Evolutionary conservation across 371 early-diverging fungal genomes (phyloP).

Genomic region (Mucor velutinosus): DNA sequence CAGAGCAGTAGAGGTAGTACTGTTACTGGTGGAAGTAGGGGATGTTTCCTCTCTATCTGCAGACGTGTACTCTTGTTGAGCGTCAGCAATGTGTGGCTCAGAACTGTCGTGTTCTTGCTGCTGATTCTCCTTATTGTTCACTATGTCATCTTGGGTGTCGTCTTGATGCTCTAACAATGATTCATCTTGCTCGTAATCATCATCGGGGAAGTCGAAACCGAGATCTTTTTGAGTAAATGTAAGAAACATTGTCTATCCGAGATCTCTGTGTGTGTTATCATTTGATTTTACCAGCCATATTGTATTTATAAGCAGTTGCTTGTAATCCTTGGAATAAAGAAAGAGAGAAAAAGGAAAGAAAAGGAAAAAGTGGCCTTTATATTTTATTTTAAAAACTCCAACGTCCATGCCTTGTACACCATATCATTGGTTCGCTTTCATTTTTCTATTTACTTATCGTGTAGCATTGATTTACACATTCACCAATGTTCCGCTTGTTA

Average conservation of each 20-base stretch:
- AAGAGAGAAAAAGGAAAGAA: background rate
- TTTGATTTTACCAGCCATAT: conserved; percentile 17
- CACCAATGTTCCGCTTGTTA: background rate
- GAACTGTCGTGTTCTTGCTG: background rate
- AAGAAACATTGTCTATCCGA: background rate
- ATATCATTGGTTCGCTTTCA: background rate
- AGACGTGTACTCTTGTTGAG: background rate
- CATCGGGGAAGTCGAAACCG: conserved; percentile 52
- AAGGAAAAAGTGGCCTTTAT: background rate
- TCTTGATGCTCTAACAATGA: conserved; percentile 5
- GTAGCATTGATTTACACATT: background rate
- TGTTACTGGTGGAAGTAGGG: background rate
- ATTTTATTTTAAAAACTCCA: background rate
- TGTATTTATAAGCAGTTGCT: background rate
- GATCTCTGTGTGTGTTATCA: background rate
- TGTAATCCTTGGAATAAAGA: background rate
- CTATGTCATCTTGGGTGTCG: conserved; percentile 3
- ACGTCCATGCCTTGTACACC: background rate
- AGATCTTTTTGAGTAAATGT: conserved; percentile 30
- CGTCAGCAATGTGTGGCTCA: background rate
- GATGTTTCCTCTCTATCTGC: background rate
- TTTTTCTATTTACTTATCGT: background rate
- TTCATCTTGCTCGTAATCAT: conserved; percentile 35
- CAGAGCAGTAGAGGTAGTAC: conserved; percentile 1
- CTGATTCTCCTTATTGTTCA: background rate